phyloP scores from a whole-genome alignment of 2,329 filamentous ascomycete genomes.

The Fusarium ambrosium region DNA sequence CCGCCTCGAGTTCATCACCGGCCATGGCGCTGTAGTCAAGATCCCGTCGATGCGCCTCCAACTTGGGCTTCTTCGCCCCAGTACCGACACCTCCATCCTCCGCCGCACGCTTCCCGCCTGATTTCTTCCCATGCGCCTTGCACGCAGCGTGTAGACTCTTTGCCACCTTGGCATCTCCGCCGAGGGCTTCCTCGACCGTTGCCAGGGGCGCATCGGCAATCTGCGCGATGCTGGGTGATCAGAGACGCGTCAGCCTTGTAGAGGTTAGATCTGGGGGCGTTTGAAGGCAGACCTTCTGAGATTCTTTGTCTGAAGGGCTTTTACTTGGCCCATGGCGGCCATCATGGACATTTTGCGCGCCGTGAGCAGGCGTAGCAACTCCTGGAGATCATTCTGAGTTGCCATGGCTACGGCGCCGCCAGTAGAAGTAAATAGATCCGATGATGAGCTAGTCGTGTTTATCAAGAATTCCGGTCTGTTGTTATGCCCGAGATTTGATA shows the following conservation, averaged over 20 bases:
- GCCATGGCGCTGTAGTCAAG: constrained; percentile 58
- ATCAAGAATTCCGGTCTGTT: too few species aligned
- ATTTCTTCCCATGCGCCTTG: constrained; percentile 64
- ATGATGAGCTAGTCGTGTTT: not conserved
- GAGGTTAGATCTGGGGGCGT: fast-evolving
- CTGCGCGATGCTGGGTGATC: constrained; percentile 62
- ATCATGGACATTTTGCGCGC: constrained; percentile 71
- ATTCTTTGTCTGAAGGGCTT: constrained; percentile 67
- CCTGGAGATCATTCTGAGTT: constrained; percentile 70
- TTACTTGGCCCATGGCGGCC: constrained; percentile 70
- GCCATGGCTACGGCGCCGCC: constrained; percentile 59
- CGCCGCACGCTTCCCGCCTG: constrained; percentile 48
- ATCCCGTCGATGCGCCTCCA: constrained; percentile 53
- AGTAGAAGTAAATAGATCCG: not conserved
- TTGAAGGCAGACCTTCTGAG: constrained; percentile 64
- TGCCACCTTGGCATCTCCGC: constrained; percentile 62
- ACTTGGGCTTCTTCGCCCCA: constrained; percentile 49
- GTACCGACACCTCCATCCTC: constrained; percentile 28
- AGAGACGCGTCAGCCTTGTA: constrained; percentile 9
- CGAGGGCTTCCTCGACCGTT: constrained; percentile 61
- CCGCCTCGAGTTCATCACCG: constrained; percentile 72
- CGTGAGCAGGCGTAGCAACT: constrained; percentile 71
- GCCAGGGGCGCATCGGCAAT: constrained; percentile 64
- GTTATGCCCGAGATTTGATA: not conserved
- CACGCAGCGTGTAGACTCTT: constrained; percentile 67